Base-by-base conservation (phyloP, 2,329 filamentous ascomycete genomes). In the Neocatenulostroma microsporum region DNA sequence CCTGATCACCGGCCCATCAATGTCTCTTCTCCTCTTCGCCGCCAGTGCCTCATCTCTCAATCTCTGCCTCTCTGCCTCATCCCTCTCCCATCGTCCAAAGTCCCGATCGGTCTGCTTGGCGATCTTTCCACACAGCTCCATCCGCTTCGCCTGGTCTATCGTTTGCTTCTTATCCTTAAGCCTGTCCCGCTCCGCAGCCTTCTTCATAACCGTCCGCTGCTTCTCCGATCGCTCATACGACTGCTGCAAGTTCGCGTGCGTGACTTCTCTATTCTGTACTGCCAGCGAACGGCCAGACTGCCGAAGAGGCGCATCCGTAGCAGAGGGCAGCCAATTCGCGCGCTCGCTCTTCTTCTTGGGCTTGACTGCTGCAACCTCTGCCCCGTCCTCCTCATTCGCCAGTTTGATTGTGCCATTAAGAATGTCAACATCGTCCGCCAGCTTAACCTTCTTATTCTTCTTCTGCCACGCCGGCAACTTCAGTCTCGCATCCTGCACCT, bases 1-100 rank as follows among this genome's bases (percentile, higher is more conserved):
- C 2, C 84, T 85, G 27, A 95, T 80, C 9, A 95, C 85, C 0
- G 91, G 86, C 0, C 91, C 91, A 36, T 89, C 80, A 7, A 96
- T 72, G 34, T 83, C 85, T 32, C 88, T 78, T 57, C 87, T 85
- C 53, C 94, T 84, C 49, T 96, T 68, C 11, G 89, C 91, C 25
- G 89, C 87, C 31, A 96, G 69, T 62, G 83, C 89, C 26, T 80
- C 82, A 46, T 78, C 75, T 42, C 89, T 75, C 55, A 94, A 84
- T 51, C 89, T 85, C 48, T 88, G 83, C 40, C 89, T 78, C 57
- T 82, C 79, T 62, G 86, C 87, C 64, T 98, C 91, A 5, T 86
- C 84, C 60, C 86, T 82, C 60, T 96, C 88, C 88, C 89, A 96
- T 38, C 85, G 74, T 55, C 95, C 54, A 94, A 66, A 61, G 82